Evolutionary conservation across 768 basidiomycete genomes (phyloP).

Genomic region (Xerocomus brunneocitrinus): DNA sequence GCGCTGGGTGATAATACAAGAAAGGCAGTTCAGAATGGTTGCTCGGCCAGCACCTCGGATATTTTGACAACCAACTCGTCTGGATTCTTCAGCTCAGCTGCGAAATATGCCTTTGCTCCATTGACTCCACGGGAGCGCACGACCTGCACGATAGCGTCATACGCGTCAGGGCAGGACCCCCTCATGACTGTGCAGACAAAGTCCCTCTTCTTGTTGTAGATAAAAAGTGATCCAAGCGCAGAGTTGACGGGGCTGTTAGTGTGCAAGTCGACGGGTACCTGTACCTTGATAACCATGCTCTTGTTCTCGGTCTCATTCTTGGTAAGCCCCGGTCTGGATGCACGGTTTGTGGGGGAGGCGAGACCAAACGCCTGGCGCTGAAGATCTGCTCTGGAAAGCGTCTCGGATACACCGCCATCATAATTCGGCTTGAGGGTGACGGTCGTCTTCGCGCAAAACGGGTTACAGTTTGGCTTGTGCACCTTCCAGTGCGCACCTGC

Average conservation of each 20-base stretch:
- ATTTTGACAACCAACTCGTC: conserved; percentile 49
- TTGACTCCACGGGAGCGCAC: conserved; percentile 40
- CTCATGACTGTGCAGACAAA: conserved; percentile 43
- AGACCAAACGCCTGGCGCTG: conserved; percentile 29
- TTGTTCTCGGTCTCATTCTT: conserved; percentile 31
- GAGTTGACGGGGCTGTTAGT: conserved; percentile 1
- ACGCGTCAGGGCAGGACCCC: conserved; percentile 32
- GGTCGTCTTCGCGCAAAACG: conserved; percentile 41
- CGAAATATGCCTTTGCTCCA: conserved; percentile 50
- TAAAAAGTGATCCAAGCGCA: conserved; percentile 29
- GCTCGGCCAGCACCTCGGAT: conserved; percentile 50
- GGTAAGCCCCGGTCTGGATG: conserved; percentile 15
- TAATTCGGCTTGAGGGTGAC: conserved; percentile 47
- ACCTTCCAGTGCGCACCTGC: conserved; percentile 44
- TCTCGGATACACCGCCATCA: conserved; percentile 2
- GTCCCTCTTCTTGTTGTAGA: conserved; percentile 53
- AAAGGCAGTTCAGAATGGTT: conserved; percentile 40
- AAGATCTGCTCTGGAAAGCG: conserved; percentile 28
- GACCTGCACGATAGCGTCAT: conserved; percentile 37
- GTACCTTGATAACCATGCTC: conserved; percentile 50
- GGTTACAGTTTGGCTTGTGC: conserved; percentile 45
- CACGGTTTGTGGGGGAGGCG: conserved; percentile 17
- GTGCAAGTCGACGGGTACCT: conserved; percentile 35
- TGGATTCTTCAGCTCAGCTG: conserved; percentile 44
- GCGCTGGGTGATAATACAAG: background rate